Conservation (phyloP, 176 grass and related monocot species). For the Carex littledalei region DNA sequence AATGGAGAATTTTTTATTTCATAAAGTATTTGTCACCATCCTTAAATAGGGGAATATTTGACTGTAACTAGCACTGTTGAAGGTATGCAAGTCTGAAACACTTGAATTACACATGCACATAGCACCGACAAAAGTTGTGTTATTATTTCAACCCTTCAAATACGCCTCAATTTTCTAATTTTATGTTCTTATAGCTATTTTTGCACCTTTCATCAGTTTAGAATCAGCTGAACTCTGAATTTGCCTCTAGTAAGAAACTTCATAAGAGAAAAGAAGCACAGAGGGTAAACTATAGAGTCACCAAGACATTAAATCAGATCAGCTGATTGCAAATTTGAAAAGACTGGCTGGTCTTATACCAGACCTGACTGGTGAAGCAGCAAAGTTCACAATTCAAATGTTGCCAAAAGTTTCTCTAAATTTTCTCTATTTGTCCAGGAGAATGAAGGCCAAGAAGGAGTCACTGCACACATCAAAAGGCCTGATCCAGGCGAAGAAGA, state of each 20-base stretch:
- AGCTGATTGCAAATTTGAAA: not conserved
- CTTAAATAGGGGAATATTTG: not conserved
- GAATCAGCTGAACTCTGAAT: not conserved
- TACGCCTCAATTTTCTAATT: not conserved
- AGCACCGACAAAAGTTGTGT: not conserved
- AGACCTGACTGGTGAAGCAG: not conserved
- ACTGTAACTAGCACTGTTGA: not conserved
- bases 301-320: not conserved
- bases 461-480: not conserved
- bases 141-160: constrained; percentile 9
- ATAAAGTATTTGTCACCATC: not conserved
- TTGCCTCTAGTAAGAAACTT: not conserved
- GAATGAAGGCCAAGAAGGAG: constrained; percentile 23
- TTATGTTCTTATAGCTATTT: not conserved
- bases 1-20: not conserved
- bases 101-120: not conserved
- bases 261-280: not conserved
- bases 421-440: constrained; percentile 27
- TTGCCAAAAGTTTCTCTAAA: not conserved
- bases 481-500: constrained; percentile 25
- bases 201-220: not conserved
- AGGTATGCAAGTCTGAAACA: not conserved
- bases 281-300: not conserved
- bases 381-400: constrained; percentile 2
- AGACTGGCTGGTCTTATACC: not conserved